A percentile compares a stretch with the other conserved stretches of the same genome.
Evolutionary conservation across 768 basidiomycete genomes (phyloP).

Genomic region (Lentinula sp.): DNA sequence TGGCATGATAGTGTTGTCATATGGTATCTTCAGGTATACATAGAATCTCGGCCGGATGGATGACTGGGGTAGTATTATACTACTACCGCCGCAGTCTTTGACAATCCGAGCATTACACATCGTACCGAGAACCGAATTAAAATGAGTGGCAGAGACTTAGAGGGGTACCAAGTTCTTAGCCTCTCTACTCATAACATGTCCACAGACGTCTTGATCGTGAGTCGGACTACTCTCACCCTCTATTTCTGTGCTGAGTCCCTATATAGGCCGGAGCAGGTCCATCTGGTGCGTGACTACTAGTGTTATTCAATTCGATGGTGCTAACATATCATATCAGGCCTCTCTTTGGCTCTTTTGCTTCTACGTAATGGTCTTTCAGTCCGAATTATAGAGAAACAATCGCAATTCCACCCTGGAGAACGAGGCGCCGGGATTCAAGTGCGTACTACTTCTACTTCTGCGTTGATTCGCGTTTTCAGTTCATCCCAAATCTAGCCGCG

Average conservation of each 20-base stretch:
- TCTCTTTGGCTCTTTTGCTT: conserved; percentile 23
- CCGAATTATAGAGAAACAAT: conserved; percentile 24
- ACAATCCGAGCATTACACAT: too few species aligned
- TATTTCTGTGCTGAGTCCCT: neutral
- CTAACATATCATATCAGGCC: conserved; percentile 14
- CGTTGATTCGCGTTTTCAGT: neutral
- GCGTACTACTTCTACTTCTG: neutral
- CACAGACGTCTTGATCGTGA: conserved; percentile 1
- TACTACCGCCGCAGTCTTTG: too few species aligned
- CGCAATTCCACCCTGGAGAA: conserved; percentile 12
- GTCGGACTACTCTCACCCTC: neutral
- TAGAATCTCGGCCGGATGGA: too few species aligned
- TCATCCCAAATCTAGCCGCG: conserved; percentile 14
- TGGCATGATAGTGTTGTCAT: too few species aligned
- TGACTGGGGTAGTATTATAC: too few species aligned
- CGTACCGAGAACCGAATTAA: too few species aligned
- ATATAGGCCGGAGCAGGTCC: conserved; percentile 4
- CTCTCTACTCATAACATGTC: neutral
- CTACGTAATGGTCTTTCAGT: conserved; percentile 22
- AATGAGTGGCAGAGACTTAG: neutral
- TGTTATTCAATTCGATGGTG: neutral
- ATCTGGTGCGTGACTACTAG: neutral
- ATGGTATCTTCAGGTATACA: too few species aligned
- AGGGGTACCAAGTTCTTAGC: neutral
- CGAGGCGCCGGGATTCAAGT: conserved; percentile 23